Base-by-base conservation (phyloP, 768 basidiomycete genomes). In the Leccinum olivaceopallidum region DNA sequence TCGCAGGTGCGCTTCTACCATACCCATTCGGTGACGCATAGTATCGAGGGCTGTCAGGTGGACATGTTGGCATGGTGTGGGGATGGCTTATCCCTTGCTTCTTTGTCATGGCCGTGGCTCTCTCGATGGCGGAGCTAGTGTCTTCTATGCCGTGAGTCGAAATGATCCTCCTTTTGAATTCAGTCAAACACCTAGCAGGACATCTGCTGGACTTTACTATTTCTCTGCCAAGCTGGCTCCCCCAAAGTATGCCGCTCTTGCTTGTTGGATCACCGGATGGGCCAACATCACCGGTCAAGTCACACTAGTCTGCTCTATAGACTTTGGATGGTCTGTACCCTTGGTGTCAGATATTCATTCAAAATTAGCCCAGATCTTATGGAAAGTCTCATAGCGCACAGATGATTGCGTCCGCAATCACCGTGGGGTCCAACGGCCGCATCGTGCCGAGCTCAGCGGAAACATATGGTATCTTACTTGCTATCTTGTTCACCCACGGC, bases 131-230 rank as follows among this genome's bases (percentile, higher is more conserved):
- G 4, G 89, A 90, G 65, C 65, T 90, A 42, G 80, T 85, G 2
- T 89, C 88, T 2, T 81, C 87, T 2, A 90, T 90, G 88, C 88
- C 89, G 88, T 90, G 71, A 71, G 85, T 80, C 49, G 10, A 22
- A 42, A 12, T 50, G 9, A 4, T 30, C 59, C 28, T 9, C 37
- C 42, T n/a, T 30, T 24, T 22, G 48, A 34, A 53, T 56, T 28
- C 26, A 39, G 6, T 53, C 32, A 47, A 51, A 53, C 30, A 20
- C 16, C 39, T 42, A 18, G 39, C 24, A 90, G 89, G 57, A 90
- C 89, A 26, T 90, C 89, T 62, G 89, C 89, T 6, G 89, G 89
- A 0, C 76, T 91, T 18, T 90, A 90, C 69, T 91, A 90, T 70
- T 90, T 90, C 72, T 87, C 89, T 2, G 86, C 89, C 0, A 90